phyloP scores from a whole-genome alignment of 441 rosid species.

The Pelargonium citronellum region DNA sequence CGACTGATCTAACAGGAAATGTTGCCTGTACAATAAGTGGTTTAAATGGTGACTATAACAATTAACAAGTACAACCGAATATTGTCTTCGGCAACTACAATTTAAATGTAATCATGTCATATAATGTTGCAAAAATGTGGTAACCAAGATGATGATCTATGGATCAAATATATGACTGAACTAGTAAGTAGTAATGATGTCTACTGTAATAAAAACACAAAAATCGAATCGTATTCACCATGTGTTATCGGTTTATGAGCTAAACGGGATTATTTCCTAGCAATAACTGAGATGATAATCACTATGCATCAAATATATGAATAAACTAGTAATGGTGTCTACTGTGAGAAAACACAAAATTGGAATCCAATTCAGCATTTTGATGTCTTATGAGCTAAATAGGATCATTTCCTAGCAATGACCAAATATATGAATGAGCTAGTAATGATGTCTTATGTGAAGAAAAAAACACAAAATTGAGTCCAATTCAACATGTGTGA shows the following conservation, averaged over 20 bases:
- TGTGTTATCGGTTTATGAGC: no score
- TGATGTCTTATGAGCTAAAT: no score
- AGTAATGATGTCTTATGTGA: no score
- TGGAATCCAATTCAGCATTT: no score
- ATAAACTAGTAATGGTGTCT: no score
- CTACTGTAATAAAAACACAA: no score
- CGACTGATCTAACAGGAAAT: conserved; percentile 50
- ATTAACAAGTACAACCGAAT: no score
- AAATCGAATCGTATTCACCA: no score
- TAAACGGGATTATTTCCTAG: neutral
- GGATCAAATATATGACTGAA: no score
- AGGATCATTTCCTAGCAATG: neutral
- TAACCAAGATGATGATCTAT: no score
- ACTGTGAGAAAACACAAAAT: no score
- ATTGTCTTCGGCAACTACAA: neutral
- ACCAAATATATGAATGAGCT: neutral
- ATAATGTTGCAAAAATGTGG: neutral
- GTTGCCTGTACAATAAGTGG: conserved; percentile 32
- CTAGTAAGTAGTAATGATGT: no score
- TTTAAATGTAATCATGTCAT: neutral
- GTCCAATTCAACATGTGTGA: neutral
- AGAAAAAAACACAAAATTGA: neutral
- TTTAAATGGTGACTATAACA: neutral
- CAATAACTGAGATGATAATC: neutral
- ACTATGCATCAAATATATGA: neutral